Base-by-base conservation (phyloP, 495 filamentous ascomycete species). In the Chaetomidium leptoderma region DNA sequence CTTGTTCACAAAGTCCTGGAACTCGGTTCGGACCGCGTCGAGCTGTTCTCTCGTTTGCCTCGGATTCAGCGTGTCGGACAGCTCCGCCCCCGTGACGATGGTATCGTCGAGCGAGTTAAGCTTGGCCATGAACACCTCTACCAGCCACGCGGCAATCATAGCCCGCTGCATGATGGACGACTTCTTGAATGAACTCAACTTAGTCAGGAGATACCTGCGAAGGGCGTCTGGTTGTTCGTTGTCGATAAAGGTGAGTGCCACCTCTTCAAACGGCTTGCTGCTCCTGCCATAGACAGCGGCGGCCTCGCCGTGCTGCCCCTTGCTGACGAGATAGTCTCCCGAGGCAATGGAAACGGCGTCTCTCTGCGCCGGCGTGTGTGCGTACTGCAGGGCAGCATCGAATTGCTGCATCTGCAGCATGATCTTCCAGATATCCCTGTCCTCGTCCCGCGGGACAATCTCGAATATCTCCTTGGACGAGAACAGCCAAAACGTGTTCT, bases 101-200 rank as follows among this genome's bases (percentile, higher is more conserved):
- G 89, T 90, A 69, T 98, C 93, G 66, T 97, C 95, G 0, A 98
- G 83, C 4, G 87, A 86, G 64, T 97, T 97, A 30, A 97, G 78
- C 72, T 96, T 97, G 3, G 90, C 88, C 93, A 98, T 98, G 71
- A 93, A 97, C 7, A 96, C 78, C 63, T 98, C 93, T 17, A 96
- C 78, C 49, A 98, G 82, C 93, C 93, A 98, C 64, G 86, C 91
- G 24, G 93, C 88, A 54, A 97, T 86, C 92, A 98, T 95, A 33
- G 87, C 85, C 51, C 93, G 75, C 72, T 98, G 93, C 95, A 97
- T 98, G 21, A 86, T 74, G 8, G 82, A 84, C 16, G 86, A 80
- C 70, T 91, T 95, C 72, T 90, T 96, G 66, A 91, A 85, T 23
- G 79, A 87, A 17, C 81, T 76, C 17, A 98, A 76, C 72, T 96